Evolutionary conservation across 768 basidiomycete genomes (phyloP).

Genomic region (Collybia nuda): DNA sequence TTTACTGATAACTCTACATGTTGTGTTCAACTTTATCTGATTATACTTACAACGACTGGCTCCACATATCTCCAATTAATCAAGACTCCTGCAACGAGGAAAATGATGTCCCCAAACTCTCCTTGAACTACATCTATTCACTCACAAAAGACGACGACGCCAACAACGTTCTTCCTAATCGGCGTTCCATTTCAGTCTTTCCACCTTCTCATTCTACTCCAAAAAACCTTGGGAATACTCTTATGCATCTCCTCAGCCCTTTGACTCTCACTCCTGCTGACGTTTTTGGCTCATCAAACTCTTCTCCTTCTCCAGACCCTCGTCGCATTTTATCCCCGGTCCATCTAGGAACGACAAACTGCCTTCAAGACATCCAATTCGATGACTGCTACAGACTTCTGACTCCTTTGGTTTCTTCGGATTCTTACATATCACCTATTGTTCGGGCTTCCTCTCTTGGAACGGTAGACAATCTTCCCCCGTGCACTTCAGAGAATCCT

Average conservation of each 20-base stretch:
- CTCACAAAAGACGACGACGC: neutral
- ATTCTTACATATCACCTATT: slow-evolving; percentile 11
- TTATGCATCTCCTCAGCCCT: neutral
- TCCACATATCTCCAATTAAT: slow-evolving; percentile 1
- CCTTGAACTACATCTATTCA: neutral
- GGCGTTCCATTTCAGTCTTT: neutral
- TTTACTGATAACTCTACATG: neutral
- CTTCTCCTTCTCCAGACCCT: neutral
- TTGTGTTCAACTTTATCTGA: slow-evolving; percentile 3
- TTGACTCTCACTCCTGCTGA: neutral
- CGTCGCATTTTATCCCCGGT: neutral
- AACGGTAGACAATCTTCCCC: neutral
- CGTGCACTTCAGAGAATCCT: neutral
- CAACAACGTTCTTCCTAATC: neutral
- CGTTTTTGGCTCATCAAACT: no score
- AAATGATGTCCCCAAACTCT: neutral
- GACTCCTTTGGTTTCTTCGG: slow-evolving; percentile 1
- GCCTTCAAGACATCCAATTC: slow-evolving; percentile 5
- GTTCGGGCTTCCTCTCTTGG: slow-evolving; percentile 4
- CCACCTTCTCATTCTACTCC: neutral
- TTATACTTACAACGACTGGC: slow-evolving; percentile 8
- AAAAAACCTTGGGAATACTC: no score
- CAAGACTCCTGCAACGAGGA: neutral
- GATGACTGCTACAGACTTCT: slow-evolving; percentile 3
- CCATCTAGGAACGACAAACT: neutral